Base-by-base conservation (phyloP, 495 filamentous ascomycete genomes). In the Parmelia sp. region DNA sequence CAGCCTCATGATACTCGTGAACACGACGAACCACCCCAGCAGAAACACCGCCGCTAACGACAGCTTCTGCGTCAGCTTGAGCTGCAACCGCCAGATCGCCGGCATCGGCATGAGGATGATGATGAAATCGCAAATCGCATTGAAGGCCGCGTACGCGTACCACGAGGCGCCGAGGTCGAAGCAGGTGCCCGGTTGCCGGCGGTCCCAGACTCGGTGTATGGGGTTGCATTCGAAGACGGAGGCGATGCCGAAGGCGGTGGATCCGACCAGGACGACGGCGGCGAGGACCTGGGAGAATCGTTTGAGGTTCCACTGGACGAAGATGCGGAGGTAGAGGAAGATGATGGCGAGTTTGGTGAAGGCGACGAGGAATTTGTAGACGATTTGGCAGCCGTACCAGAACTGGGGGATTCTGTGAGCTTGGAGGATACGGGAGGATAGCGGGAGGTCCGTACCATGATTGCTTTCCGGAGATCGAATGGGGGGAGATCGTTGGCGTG, bases 71-170 rank as follows among this genome's bases (percentile, higher is more conserved):
- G 72, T 74, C 40, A 36, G 60, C 0, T 76, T 78, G 21, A 82
- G 63, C 58, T 82, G 77, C 10, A 83, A 66, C 7, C 72, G 73
- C 55, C 68, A 69, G 29, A 82, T 72, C 33, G 80, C 74, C 0
- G 78, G 79, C 73, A 82, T 78, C 1, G 80, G 80, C 63, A 78
- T 78, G 9, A 78, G 42, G 27, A 82, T 60, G 36, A 82, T 78
- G 33, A 82, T 35, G 1, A 82, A 44, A 72, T 84, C 82, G 47
- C 77, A 80, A 4, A 72, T 55, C 21, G 83, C 77, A 44, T 78
- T 75, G 33, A 58, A 58, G 4, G 56, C 56, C 6, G 56, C 56
- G 6, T 58, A 58, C 7, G 56, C 56, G 7, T 58, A 58, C 56
- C 56, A 58, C 1, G 56, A 58, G 1, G 56, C 56, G 9, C 56